Evolutionary conservation across 352 stramenopile genomes (phyloP), one percentile per base, ranked within the genome.

Genomic region (Globisporangium rhizosaccharum): DNA sequence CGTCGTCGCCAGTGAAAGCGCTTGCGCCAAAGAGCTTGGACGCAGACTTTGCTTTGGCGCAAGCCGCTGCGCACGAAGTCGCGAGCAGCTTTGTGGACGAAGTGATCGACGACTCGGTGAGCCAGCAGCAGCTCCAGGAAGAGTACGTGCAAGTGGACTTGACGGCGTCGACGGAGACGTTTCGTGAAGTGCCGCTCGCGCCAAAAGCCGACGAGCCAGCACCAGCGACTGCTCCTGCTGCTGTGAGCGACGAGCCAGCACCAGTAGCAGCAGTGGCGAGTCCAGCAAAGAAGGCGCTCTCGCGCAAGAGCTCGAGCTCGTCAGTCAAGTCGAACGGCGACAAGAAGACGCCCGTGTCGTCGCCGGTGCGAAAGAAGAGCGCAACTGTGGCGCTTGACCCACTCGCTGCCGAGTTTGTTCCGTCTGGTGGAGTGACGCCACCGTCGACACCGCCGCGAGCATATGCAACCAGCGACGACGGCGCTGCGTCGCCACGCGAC

Each of bases 61-160:
- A 82, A 53, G 68, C 65, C 6, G 48, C 65, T 12, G 55, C 67
- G 8, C 53, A 63, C 18, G 75, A 85, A 53, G 68, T 71, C 50
- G 75, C 69, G 17, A 67, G 49, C 53, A 63, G 51, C 20, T 80
- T 87, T 58, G 62, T 83, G 2, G 67, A 72, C 12, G 66, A 82
- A 7, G 53, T 81, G 9, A 59, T 90, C 39, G 62, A 72, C 25
- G 65, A 78, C 47, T 82, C 77, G 15, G 59, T 85, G 8, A 50
- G 68, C 68, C 51, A 86, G 30, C 57, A 46, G 41, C 41, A 46
- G 15, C 14, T 75, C 2, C 76, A 77, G 44, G 80, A 90, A 12
- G 77, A 86, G 51, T 90, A 85, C 53, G 77, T 90, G 20, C 69
- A 86, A 28, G 77, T 90, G 48, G 78, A 90, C 7, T 63, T 90